phyloP scores from a whole-genome alignment of 2,329 filamentous ascomycete genomes.

The Pestalotiopsis sp. region DNA sequence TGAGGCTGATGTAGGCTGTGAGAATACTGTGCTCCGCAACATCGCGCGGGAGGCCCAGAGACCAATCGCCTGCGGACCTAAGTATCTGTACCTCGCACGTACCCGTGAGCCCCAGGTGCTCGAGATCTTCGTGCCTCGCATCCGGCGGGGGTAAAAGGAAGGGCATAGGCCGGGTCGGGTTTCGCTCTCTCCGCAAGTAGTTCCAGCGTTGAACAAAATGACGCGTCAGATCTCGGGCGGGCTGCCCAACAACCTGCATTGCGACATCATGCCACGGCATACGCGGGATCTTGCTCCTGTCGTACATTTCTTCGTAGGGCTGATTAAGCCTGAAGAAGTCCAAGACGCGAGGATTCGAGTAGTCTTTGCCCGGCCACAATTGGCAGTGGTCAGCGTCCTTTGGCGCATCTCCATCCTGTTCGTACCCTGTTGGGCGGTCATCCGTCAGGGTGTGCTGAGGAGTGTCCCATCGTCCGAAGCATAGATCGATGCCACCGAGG shows the following conservation, averaged over 20 bases:
- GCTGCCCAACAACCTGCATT: conserved; percentile 97
- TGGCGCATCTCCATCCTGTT: conserved; percentile 70
- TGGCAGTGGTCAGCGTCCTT: conserved; percentile 94
- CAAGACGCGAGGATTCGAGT: conserved; percentile 92
- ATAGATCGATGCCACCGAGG: conserved; percentile 92
- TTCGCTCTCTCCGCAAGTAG: conserved; percentile 89
- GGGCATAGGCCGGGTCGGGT: conserved; percentile 89
- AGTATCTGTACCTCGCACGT: conserved; percentile 97
- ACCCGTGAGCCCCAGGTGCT: conserved; percentile 84
- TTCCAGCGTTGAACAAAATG: conserved; percentile 99
- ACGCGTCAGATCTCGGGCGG: conserved; percentile 87
- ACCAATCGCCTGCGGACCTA: conserved; percentile 89
- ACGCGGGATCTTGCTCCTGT: conserved; percentile 81
- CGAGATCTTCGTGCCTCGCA: conserved; percentile 82
- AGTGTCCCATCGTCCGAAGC: conserved; percentile 96
- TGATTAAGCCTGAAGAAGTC: conserved; percentile 94
- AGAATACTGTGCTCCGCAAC: conserved; percentile 93
- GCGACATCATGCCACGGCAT: conserved; percentile 99
- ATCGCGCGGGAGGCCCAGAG: conserved; percentile 73
- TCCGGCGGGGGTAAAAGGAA: conserved; percentile 94
- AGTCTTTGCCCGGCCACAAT: conserved; percentile 96
- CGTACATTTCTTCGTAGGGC: conserved; percentile 99
- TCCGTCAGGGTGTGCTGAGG: conserved; percentile 90
- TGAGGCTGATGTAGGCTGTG: conserved; percentile 92
- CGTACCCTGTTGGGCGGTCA: conserved; percentile 94